Conservation (phyloP, 1,284 basidiomycete species). For the Porogramme epimiltina region DNA sequence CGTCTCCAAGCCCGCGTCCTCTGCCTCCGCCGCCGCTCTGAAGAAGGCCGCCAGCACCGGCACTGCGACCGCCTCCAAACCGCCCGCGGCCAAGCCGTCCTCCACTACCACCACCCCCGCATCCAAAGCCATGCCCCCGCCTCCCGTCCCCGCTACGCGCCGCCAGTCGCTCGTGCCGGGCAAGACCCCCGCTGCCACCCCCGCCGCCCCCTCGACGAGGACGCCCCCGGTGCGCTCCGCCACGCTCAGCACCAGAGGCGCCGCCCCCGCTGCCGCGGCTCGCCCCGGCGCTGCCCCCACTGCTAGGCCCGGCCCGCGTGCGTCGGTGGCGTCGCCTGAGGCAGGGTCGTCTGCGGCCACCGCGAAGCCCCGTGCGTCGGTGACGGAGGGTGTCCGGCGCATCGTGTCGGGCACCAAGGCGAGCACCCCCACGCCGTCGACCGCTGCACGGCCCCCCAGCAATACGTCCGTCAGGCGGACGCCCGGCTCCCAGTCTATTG, state of each 20-base stretch:
- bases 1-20: constrained; percentile 31
- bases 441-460: constrained; percentile 28
- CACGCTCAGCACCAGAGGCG: constrained; percentile 27
- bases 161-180: constrained; percentile 34
- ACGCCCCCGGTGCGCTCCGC: constrained; percentile 44
- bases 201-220: constrained; percentile 25
- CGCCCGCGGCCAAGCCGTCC: constrained; percentile 40
- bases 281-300: constrained; percentile 12
- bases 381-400: constrained; percentile 36
- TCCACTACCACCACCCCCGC: constrained; percentile 47
- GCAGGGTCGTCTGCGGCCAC: constrained; percentile 24
- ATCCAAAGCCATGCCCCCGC: constrained; percentile 22
- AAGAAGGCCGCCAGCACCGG: constrained; percentile 51
- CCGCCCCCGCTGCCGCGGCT: constrained; percentile 19
- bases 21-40: constrained; percentile 42
- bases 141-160: constrained; percentile 26
- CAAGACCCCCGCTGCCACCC: no score
- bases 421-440: constrained; percentile 10
- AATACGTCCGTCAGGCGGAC: constrained; percentile 39
- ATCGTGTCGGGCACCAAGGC: constrained; percentile 31
- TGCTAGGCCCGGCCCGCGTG: constrained; percentile 30
- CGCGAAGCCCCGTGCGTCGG: constrained; percentile 35
- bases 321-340: constrained; percentile 53
- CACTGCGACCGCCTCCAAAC: constrained; percentile 43
- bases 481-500: constrained; percentile 54